Base-by-base conservation (phyloP, 345 rosid species). In the Lepidium africanum region DNA sequence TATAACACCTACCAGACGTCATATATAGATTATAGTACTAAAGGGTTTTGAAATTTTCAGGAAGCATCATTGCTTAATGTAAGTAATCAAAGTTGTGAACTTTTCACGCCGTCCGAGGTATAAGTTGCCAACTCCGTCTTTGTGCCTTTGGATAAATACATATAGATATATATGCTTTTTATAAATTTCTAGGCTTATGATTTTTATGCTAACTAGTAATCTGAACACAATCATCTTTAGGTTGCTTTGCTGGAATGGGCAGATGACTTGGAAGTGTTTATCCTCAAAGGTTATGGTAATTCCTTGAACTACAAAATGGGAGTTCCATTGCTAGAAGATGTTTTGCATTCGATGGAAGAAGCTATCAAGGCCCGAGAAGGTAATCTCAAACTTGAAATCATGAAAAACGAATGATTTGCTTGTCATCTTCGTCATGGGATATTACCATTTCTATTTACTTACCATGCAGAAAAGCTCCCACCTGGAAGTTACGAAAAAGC, bases 231-330 rank as follows among this genome's bases (percentile, higher is more conserved):
- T 69, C 53, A 23, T 77, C 61, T 57, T 55, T 47, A 94, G 99
- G 83, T 89, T 73, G 84, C 86, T 75, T 84, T 91, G 85, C 82
- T 94, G 82, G 99, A 87, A 83, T 94, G 99, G 99, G 72, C 90
- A 53, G 93, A 94, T 81, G 99, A 91, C 79, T 65, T 89, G 76
- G 96, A 89, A 81, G 65, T 77, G 63, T 91, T 87, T 70, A 58
- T 94, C 36, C 73, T 91, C 70, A 94, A 91, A 83, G 99, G 92
- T 50, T 91, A 91, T 62, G 92, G 97, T 41, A 79, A 87, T 21
- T 84, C 96, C 41, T 59, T 94, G 68, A 94, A 89, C 73, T 94
- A 91, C 61, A 76, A 78, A 49, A 91, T 94, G 97, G 99, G 99
- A 51, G 73, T 94, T 55, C 96, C 97, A 9, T 68, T 94, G 80